phyloP scores from a whole-genome alignment of 495 filamentous ascomycete genomes.

The Xylaria palmicola region DNA sequence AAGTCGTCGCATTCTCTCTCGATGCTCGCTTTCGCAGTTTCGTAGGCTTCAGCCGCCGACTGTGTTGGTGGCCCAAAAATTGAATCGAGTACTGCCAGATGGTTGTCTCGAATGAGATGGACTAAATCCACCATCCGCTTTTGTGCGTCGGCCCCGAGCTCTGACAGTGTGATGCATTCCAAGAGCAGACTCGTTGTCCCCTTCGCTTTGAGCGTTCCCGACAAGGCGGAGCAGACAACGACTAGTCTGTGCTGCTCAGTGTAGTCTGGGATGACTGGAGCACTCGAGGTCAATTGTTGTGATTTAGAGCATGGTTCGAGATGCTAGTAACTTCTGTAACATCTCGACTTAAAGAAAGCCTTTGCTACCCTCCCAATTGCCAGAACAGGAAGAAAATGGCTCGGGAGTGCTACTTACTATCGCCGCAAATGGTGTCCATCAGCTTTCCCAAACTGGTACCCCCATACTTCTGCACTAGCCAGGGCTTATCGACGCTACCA shows the following conservation, averaged over 20 bases:
- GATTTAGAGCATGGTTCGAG: no score
- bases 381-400: no score
- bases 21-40: conserved; percentile 24
- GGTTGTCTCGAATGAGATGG: conserved; percentile 34
- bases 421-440: conserved; percentile 34
- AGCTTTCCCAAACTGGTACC: conserved; percentile 43
- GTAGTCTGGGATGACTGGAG: conserved; percentile 41
- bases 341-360: no score
- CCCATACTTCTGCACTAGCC: conserved; percentile 47
- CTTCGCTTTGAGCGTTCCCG: conserved; percentile 30
- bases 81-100: conserved; percentile 26
- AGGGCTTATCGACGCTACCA: conserved; percentile 27
- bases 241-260: conserved; percentile 30
- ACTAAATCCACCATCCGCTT: conserved; percentile 32
- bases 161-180: conserved; percentile 34
- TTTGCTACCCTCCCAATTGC: no score
- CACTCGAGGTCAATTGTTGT: no score
- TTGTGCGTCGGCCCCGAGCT: conserved; percentile 25
- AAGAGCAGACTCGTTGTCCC: conserved; percentile 38
- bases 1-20: conserved; percentile 37
- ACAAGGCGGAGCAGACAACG: conserved; percentile 37
- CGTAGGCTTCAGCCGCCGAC: conserved; percentile 16
- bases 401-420: no score
- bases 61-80: conserved; percentile 16
- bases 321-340: no score